phyloP scores from a whole-genome alignment of 2,329 filamentous ascomycete genomes.

The Whalleya microplaca region DNA sequence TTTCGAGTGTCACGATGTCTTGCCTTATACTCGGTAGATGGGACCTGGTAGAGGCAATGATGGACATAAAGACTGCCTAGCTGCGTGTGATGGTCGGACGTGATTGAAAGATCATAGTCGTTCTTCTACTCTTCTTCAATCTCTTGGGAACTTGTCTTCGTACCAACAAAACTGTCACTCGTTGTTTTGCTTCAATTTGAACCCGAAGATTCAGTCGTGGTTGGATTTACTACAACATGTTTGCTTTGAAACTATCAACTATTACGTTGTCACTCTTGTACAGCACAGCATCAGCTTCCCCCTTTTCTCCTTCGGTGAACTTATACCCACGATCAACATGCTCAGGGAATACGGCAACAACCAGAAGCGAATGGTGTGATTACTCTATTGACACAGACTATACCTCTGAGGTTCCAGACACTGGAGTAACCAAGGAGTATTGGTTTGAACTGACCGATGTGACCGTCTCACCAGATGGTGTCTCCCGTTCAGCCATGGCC shows the following conservation, averaged over 20 bases:
- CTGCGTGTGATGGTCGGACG: slow-evolving; percentile 1
- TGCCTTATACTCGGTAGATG: slow-evolving; percentile 16
- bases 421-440: slow-evolving; percentile 47
- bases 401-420: slow-evolving; percentile 39
- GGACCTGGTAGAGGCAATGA: neutral
- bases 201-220: neutral
- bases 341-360: slow-evolving; percentile 34
- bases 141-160: slow-evolving; percentile 1
- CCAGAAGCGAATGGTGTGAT: slow-evolving; percentile 43
- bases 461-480: slow-evolving; percentile 44
- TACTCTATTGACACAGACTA: slow-evolving; percentile 46
- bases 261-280: slow-evolving; percentile 14
- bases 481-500: slow-evolving; percentile 40
- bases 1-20: slow-evolving; percentile 6
- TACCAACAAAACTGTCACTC: neutral
- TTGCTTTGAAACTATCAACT: slow-evolving; percentile 14
- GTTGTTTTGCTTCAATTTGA: neutral
- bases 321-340: slow-evolving; percentile 25
- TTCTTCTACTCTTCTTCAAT: slow-evolving; percentile 16
- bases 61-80: slow-evolving; percentile 17
- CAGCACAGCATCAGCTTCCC: slow-evolving; percentile 14
- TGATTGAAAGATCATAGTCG: slow-evolving; percentile 5
- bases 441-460: slow-evolving; percentile 39
- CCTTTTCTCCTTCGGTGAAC: slow-evolving; percentile 15
- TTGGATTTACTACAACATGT: slow-evolving; percentile 17